Conservation (phyloP, 2,329 filamentous ascomycete genomes). For the Penicillium sp. region DNA sequence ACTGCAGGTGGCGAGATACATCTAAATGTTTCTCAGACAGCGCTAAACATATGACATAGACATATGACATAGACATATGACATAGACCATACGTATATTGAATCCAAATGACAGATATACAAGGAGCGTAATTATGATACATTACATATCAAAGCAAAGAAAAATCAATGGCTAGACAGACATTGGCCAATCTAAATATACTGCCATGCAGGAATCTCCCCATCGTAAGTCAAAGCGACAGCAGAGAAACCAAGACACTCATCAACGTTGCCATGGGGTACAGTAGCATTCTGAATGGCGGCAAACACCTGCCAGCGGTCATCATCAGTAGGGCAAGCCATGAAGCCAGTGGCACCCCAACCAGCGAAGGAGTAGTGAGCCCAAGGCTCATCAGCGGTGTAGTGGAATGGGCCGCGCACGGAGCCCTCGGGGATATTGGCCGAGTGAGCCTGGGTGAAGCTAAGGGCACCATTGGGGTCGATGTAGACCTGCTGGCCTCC, state of each 20-base stretch:
- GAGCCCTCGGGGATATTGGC: conserved; percentile 52
- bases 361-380: conserved; percentile 33
- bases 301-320: conserved; percentile 45
- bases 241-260: conserved; percentile 44
- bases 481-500: conserved; percentile 64
- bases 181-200: conserved; percentile 33
- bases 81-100: background rate
- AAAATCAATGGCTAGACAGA: background rate
- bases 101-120: background rate
- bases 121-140: background rate
- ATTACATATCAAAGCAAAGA: background rate
- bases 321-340: conserved; percentile 43
- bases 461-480: conserved; percentile 52
- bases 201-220: conserved; percentile 39
- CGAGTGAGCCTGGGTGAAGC: conserved; percentile 60
- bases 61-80: no score
- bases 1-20: background rate
- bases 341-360: conserved; percentile 41
- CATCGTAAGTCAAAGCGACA: conserved; percentile 30
- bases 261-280: conserved; percentile 37
- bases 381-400: conserved; percentile 28
- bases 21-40: no score
- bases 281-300: conserved; percentile 39
- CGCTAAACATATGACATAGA: background rate
- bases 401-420: conserved; percentile 50